Base-by-base conservation (phyloP, 768 basidiomycete species). In the Rhizopogon roseolus region DNA sequence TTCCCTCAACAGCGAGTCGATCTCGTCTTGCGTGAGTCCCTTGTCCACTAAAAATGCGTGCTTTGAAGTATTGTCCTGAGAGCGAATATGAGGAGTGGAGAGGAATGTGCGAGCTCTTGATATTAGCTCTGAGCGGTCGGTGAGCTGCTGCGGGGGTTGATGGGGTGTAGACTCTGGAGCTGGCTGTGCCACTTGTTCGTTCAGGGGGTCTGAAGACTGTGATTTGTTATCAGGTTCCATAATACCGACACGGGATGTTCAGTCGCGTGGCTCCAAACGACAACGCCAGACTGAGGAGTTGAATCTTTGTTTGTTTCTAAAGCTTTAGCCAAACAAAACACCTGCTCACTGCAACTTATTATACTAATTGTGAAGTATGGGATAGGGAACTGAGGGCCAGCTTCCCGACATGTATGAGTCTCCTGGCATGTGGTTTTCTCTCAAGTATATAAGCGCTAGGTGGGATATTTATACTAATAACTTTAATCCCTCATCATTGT, bases 1-100 rank as follows among this genome's bases (percentile, higher is more conserved):
- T 57, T 84, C 81, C 41, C 71, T 76, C 42, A 90, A 64, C 17
- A 91, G 70, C 0, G 64, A 66, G 43, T 83, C 77, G 40, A 90
- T 78, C 63, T 92, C 90, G 9, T 43, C 49, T 4, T 77, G 75
- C n/a, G 71, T 73, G 27, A 92, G 70, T 1, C 89, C 90, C 61
- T 90, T 91, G 60, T 88, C 87, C 0, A 62, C 62, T 11, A 92
- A 77, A 57, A 92, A 92, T 49, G 70, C 68, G 7, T 81, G 79
- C 62, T 88, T 88, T 3, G 80, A 76, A 1, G 64, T 52, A 0
- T 66, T 38, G 60, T 86, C 82, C 57, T 89, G 84, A 43, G 78
- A 67, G 11, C 75, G 73, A 19, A 88, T 76, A 61, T 86, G 84
- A 3, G 86, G 82, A 3, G 89, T 88, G 10, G 67, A 66, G 14